A percentile compares a stretch with the other conserved stretches of the same genome.
Evolutionary conservation across 1,139 yeast species (phyloP).

Genomic region (Tardiomyces blankii): DNA sequence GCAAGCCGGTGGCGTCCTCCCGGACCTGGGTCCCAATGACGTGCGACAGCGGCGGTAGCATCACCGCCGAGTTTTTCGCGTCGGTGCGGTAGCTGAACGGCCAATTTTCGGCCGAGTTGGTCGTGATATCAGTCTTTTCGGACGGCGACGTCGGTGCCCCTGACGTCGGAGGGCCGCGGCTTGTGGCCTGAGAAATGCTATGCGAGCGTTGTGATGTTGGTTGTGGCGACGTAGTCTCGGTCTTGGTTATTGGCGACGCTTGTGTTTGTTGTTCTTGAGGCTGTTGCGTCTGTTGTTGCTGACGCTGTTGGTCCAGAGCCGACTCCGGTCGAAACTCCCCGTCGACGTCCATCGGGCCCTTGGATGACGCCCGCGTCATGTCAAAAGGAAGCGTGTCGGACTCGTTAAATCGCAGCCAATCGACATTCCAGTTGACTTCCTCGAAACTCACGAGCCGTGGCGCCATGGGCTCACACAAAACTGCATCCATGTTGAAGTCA

Average conservation of each 20-base stretch:
- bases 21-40: neutral
- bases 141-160: neutral
- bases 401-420: constrained; percentile 4
- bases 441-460: neutral
- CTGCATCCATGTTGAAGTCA: neutral
- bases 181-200: neutral
- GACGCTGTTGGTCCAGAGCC: neutral
- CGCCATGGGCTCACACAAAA: neutral
- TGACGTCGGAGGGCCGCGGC: neutral
- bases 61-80: constrained; percentile 1
- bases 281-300: neutral
- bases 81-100: constrained; percentile 5
- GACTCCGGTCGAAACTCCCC: constrained; percentile 1
- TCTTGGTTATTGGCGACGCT: neutral
- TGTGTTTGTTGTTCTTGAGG: neutral
- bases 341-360: neutral
- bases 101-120: constrained; percentile 3
- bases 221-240: neutral
- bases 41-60: constrained; percentile 5
- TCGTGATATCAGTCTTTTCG: constrained; percentile 3
- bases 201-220: too few relatives aligned
- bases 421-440: constrained; percentile 3
- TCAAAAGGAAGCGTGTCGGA: neutral
- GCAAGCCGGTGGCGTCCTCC: constrained; percentile 1
- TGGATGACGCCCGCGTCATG: too few relatives aligned